These are phyloP conservation scores for Simplicillium aogashimaense DNA, from an alignment of 2,329 filamentous ascomycete species.

Conservation along the genomic window DNA sequence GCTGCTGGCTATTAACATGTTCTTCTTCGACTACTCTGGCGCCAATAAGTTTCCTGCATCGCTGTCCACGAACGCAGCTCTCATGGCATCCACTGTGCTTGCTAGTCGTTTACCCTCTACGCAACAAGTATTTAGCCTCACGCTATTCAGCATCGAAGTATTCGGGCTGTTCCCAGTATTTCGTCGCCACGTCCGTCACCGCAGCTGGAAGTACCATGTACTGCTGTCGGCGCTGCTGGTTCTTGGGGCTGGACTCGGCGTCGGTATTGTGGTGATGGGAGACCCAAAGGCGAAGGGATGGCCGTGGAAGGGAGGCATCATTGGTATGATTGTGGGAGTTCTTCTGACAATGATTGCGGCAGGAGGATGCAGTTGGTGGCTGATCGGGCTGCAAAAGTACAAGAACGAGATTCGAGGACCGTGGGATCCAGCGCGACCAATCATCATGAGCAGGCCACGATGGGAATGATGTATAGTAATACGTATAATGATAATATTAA, in stretches of 20 bases:
- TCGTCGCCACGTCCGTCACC: constrained; percentile 73
- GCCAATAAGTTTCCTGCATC: constrained; percentile 58
- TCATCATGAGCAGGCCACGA: constrained; percentile 60
- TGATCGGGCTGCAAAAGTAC: constrained; percentile 94
- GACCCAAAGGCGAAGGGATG: constrained; percentile 29
- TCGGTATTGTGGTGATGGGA: constrained; percentile 50
- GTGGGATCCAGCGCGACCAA: constrained; percentile 90
- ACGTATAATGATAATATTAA: no score
- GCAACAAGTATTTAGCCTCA: constrained; percentile 88
- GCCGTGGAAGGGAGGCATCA: constrained; percentile 46
- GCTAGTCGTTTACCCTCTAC: constrained; percentile 83
- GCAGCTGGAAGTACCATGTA: constrained; percentile 74
- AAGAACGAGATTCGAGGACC: constrained; percentile 98
- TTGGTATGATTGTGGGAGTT: constrained; percentile 70
- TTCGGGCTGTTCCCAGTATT: constrained; percentile 98
- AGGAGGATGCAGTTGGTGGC: constrained; percentile 95
- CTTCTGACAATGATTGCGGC: constrained; percentile 68
- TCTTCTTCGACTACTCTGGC: constrained; percentile 94
- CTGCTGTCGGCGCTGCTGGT: constrained; percentile 67
- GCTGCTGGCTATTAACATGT: constrained; percentile 89
- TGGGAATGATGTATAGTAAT: constrained; percentile 24
- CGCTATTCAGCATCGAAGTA: constrained; percentile 92
- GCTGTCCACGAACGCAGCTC: constrained; percentile 85
- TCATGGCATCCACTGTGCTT: constrained; percentile 93
- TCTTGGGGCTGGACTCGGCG: constrained; percentile 66